phyloP scores from a whole-genome alignment of 129 eudicot species.

The Gnaphalium uliginosum region DNA sequence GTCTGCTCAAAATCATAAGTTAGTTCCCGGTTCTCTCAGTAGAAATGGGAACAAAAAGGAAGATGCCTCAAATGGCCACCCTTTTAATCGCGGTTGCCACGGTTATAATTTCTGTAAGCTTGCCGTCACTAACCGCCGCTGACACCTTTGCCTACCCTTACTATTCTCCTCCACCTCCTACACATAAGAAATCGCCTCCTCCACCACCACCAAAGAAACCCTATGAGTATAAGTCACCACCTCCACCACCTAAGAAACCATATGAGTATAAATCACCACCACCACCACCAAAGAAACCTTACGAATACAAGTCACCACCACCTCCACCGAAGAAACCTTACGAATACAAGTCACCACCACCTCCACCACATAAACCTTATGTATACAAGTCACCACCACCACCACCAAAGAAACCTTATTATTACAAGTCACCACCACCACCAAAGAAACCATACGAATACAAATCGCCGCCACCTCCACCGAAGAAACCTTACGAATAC shows the following conservation, averaged over 20 bases:
- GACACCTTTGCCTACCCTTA: slow-evolving; percentile 12
- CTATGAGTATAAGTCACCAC: background rate
- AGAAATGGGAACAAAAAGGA: slow-evolving; percentile 28
- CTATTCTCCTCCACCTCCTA: slow-evolving; percentile 25
- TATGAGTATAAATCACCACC: slow-evolving; percentile 16
- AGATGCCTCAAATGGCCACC: slow-evolving; percentile 21
- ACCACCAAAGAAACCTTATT: background rate
- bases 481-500: slow-evolving; percentile 1
- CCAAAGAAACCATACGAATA: background rate
- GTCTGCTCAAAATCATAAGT: slow-evolving; percentile 3
- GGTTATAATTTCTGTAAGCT: slow-evolving; percentile 20
- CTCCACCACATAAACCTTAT: background rate
- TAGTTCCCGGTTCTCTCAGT: background rate
- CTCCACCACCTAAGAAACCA: background rate
- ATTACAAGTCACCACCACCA: slow-evolving; percentile 12
- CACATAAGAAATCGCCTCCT: slow-evolving; percentile 17
- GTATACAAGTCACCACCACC: slow-evolving; percentile 24
- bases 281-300: background rate
- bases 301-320: background rate
- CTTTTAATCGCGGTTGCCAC: slow-evolving; percentile 13
- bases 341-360: slow-evolving; percentile 20
- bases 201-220: slow-evolving; percentile 1
- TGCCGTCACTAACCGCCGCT: slow-evolving; percentile 13
- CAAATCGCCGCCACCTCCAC: slow-evolving; percentile 19
- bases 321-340: slow-evolving; percentile 4